Conservation (phyloP, 1,284 basidiomycete genomes). For the Pseudozyma flocculosa region DNA sequence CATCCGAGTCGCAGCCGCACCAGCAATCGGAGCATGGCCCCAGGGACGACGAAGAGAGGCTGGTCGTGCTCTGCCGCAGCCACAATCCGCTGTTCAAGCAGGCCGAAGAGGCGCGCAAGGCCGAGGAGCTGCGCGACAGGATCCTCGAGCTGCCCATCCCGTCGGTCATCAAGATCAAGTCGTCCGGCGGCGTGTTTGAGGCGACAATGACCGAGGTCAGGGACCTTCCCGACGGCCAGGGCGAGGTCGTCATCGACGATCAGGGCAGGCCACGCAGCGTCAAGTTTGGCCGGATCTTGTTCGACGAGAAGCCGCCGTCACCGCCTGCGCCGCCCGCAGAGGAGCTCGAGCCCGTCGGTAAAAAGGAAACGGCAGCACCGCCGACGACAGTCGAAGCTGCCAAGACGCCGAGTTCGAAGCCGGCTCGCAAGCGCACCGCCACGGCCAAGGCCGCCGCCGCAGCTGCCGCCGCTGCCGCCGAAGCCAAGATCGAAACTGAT, state of each 20-base stretch:
- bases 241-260: conserved; percentile 33
- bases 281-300: conserved; percentile 32
- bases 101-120: conserved; percentile 33
- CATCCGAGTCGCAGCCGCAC: neutral
- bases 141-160: conserved; percentile 23
- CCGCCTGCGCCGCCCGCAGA: neutral
- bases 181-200: conserved; percentile 37
- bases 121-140: conserved; percentile 27
- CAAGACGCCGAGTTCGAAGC: too few relatives aligned
- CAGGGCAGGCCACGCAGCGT: conserved; percentile 28
- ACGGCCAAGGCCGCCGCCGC: neutral
- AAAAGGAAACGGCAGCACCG: conserved; percentile 10
- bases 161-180: conserved; percentile 31
- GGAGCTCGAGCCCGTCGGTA: conserved; percentile 1
- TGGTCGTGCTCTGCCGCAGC: conserved; percentile 50
- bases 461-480: neutral
- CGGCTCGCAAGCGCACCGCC: neutral
- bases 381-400: neutral
- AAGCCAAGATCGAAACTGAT: neutral
- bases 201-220: conserved; percentile 27
- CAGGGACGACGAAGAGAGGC: conserved; percentile 28
- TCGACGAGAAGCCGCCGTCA: conserved; percentile 5
- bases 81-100: conserved; percentile 52
- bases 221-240: conserved; percentile 17
- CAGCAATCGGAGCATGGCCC: neutral